phyloP scores from a whole-genome alignment of 2,329 filamentous ascomycete genomes.

The Phyllosticta citriasiana region DNA sequence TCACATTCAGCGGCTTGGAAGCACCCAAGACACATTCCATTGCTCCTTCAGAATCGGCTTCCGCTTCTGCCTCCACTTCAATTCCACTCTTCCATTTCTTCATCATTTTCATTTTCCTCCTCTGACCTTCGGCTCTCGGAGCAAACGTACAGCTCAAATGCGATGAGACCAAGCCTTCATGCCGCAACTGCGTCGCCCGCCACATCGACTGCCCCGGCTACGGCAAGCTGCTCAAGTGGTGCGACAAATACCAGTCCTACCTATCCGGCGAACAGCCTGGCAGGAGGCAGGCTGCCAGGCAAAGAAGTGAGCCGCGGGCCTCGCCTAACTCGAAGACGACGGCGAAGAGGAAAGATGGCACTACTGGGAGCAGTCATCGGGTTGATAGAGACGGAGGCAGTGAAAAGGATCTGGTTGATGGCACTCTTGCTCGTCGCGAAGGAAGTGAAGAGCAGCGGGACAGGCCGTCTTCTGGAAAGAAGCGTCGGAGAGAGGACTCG shows the following conservation, averaged over 20 bases:
- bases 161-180: constrained; percentile 34
- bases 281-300: not conserved
- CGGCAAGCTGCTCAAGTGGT: constrained; percentile 38
- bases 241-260: constrained; percentile 39
- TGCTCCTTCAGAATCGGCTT: no score
- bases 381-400: not conserved
- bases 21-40: no score
- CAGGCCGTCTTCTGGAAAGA: not conserved
- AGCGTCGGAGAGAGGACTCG: not conserved
- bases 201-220: constrained; percentile 38
- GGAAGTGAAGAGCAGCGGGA: not conserved
- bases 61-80: not conserved
- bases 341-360: not conserved
- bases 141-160: constrained; percentile 31
- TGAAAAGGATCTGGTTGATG: not conserved
- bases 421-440: not conserved
- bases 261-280: constrained; percentile 16
- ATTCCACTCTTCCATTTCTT: not conserved
- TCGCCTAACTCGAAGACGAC: not conserved
- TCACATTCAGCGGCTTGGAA: no score
- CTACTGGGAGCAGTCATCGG: not conserved
- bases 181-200: constrained; percentile 34
- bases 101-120: not conserved
- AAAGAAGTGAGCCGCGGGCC: not conserved
- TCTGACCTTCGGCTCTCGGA: constrained; percentile 6